Evolutionary conservation across 2,329 filamentous ascomycete species (phyloP).

Genomic region (Alternaria consortialis): DNA sequence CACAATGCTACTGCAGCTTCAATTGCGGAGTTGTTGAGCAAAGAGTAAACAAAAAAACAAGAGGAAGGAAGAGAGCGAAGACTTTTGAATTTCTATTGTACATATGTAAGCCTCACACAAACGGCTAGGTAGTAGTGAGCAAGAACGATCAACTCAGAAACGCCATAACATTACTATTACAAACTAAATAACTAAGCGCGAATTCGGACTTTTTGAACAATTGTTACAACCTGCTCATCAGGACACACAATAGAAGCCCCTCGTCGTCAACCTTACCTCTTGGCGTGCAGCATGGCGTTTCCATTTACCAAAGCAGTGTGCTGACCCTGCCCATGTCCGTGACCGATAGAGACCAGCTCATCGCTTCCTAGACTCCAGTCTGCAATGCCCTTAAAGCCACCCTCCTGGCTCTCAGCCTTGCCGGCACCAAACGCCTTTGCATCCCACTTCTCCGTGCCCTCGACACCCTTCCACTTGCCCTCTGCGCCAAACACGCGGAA

Average conservation of each 20-base stretch:
- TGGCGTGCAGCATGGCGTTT: not conserved
- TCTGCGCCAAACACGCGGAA: slow-evolving; percentile 52
- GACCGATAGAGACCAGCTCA: slow-evolving; percentile 12
- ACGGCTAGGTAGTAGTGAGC: not conserved
- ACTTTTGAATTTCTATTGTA: not conserved
- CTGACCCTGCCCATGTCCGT: slow-evolving; percentile 5
- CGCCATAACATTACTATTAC: not conserved
- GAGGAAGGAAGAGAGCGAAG: not conserved
- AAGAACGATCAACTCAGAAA: not conserved
- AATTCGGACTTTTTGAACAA: not conserved
- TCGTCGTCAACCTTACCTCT: not conserved
- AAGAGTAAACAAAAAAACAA: not conserved
- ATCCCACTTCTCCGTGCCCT: slow-evolving; percentile 60
- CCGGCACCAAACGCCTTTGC: slow-evolving; percentile 57
- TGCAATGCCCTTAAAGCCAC: slow-evolving; percentile 41
- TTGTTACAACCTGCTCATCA: not conserved
- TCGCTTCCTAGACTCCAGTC: slow-evolving; percentile 46
- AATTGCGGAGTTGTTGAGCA: slow-evolving; percentile 33
- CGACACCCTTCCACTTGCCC: slow-evolving; percentile 52
- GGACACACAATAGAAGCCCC: not conserved
- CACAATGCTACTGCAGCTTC: slow-evolving; percentile 66
- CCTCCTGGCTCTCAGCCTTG: slow-evolving; percentile 56
- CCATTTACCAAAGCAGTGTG: not conserved
- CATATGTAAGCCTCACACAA: not conserved
- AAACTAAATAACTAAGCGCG: not conserved